Percentiles rank a stretch among this genome's conserved stretches.
These are phyloP conservation scores for Endocarpon pusillum DNA, from an alignment of 495 filamentous ascomycete genomes.

Conservation along the genomic window DNA sequence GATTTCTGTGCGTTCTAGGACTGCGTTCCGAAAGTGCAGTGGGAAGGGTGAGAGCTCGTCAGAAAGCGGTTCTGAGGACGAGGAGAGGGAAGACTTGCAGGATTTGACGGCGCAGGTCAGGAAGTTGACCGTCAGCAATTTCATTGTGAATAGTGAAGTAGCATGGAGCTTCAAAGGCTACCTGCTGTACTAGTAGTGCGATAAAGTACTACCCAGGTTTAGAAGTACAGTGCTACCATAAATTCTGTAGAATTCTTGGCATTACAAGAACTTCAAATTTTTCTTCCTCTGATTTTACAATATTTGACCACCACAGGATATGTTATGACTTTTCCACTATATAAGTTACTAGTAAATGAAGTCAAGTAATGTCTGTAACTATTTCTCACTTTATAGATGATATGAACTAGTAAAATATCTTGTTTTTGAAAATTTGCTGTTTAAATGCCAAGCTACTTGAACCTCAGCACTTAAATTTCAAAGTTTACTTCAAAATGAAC, in stretches of 20 bases:
- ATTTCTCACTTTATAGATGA: neutral
- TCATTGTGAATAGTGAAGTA: slow-evolving; percentile 39
- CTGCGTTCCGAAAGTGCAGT: slow-evolving; percentile 77
- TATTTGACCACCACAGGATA: neutral
- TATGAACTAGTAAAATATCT: neutral
- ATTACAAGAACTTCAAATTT: too few relatives aligned
- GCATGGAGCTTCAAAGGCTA: neutral
- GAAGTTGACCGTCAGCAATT: slow-evolving; percentile 92
- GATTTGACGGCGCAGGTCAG: slow-evolving; percentile 87
- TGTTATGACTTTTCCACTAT: neutral
- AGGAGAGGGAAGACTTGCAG: slow-evolving; percentile 59
- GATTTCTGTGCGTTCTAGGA: slow-evolving; percentile 65
- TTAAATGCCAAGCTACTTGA: neutral
- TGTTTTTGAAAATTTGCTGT: neutral
- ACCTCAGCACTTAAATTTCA: too few relatives aligned
- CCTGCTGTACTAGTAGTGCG: too few relatives aligned
- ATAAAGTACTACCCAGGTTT: too few relatives aligned
- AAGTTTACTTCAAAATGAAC: too few relatives aligned
- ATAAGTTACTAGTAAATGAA: neutral
- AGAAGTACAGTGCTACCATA: slow-evolving; percentile 7
- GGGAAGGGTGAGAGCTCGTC: too few relatives aligned
- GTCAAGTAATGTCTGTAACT: neutral
- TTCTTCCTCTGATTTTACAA: too few relatives aligned
- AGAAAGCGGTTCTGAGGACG: too few relatives aligned
- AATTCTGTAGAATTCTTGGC: too few relatives aligned